phyloP scores from a whole-genome alignment of 1,284 basidiomycete genomes.

The Pyrrhoderma lamaoense region DNA sequence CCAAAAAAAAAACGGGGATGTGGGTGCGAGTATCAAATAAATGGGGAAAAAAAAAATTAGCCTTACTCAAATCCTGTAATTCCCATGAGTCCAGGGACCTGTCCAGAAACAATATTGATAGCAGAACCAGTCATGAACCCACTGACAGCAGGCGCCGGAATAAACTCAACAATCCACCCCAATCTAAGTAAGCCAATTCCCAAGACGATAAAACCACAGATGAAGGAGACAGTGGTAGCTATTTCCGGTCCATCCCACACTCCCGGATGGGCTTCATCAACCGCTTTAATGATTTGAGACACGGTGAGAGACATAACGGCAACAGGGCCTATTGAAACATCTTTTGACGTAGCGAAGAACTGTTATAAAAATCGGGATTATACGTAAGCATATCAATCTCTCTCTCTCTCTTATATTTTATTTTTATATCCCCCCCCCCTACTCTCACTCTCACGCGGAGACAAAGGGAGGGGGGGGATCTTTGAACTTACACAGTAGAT shows the following conservation, averaged over 20 bases:
- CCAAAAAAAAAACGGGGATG: background rate
- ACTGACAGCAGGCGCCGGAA: slow-evolving; percentile 84
- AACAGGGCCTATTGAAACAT: slow-evolving; percentile 93
- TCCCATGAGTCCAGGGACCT: slow-evolving; percentile 83
- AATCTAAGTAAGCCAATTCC: slow-evolving; percentile 87
- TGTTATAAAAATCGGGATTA: slow-evolving; percentile 26
- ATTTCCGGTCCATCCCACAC: slow-evolving; percentile 67
- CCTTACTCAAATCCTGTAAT: slow-evolving; percentile 69
- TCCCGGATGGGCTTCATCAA: slow-evolving; percentile 46
- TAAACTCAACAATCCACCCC: slow-evolving; percentile 96
- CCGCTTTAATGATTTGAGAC: slow-evolving; percentile 71
- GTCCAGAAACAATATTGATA: slow-evolving; percentile 79
- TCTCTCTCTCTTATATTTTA: too few relatives aligned
- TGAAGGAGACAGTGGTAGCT: slow-evolving; percentile 79
- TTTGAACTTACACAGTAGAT: slow-evolving; percentile 65
- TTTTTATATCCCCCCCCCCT: too few relatives aligned
- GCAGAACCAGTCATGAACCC: slow-evolving; percentile 93
- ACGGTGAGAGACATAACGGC: slow-evolving; percentile 95
- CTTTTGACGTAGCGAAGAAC: slow-evolving; percentile 92
- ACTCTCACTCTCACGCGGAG: too few relatives aligned
- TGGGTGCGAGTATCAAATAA: too few relatives aligned
- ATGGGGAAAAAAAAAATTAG: too few relatives aligned
- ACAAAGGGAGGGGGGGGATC: too few relatives aligned
- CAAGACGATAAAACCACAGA: slow-evolving; percentile 91
- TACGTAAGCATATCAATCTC: slow-evolving; percentile 22